Evolutionary conservation across 1,284 basidiomycete genomes (phyloP), one percentile per base, ranked within the genome.

Genomic region (Boletus smithii): DNA sequence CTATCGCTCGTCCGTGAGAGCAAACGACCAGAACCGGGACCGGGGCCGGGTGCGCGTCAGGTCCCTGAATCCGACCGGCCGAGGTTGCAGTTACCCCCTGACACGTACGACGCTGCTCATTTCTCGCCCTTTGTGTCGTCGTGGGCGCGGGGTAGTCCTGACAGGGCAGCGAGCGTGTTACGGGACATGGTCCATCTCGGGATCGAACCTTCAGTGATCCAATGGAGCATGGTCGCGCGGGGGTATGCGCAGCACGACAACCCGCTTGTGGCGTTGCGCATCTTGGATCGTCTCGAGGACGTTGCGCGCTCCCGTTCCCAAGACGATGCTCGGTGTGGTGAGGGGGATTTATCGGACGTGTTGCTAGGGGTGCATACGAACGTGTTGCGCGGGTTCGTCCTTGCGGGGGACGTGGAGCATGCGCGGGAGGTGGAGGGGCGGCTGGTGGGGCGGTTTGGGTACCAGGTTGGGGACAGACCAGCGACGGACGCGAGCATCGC

Each of bases 131-230:
- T 68, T 31, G 46, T 66, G 31, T 42, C 48, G 30, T 24, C 20
- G 16, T 61, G 52, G 51, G 53, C 63, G 10, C 46, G 56, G 14
- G n/a, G 42, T 5, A 40, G 18, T 1, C 59, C 61, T 3, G 47
- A 18, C 14, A 24, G 17, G 37, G 66, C 59, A 0, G 53, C 44
- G 17, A 45, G 47, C 10, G 58, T 72, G 17, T 36, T 73, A 16
- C 33, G 43, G 16, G 73, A 74, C 55, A 71, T 75, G 69, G 48
- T 58, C 13, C 29, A 39, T 5, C 46, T 67, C 0, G 62, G 63
- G 5, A 50, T 72, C 29, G 27, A 46, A 10, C 69, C 68, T 3
- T 43, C 53, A 27, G 37, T 49, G 20, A 38, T 56, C 20, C 65
- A 52, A 47, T 66, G 50, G 59, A 60, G 48, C 52, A 68, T 56